phyloP scores from a whole-genome alignment of 139 green algal species.

The Coccomyxa sp. region DNA sequence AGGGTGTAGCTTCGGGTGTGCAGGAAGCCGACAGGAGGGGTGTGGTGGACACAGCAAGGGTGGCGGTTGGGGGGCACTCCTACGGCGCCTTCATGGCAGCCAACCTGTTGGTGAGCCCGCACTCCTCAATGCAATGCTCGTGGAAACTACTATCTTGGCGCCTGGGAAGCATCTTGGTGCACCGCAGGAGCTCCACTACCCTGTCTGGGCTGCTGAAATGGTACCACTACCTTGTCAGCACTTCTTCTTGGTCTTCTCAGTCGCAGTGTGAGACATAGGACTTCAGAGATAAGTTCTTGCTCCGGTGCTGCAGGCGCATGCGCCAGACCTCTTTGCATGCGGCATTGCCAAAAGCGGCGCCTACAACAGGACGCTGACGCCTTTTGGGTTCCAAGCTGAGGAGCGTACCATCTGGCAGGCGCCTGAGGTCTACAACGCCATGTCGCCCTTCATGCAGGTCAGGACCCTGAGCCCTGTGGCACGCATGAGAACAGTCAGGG shows the following conservation, averaged over 20 bases:
- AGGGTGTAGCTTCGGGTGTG: too few species aligned
- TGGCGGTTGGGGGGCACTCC: conserved; percentile 89
- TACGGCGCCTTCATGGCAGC: conserved; percentile 92
- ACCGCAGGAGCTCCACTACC: too few species aligned
- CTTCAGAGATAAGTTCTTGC: too few species aligned
- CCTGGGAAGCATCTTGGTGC: too few species aligned
- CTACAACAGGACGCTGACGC: conserved; percentile 94
- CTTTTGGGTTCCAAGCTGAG: conserved; percentile 97
- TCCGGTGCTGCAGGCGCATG: conserved; percentile 60
- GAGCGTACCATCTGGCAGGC: conserved; percentile 95
- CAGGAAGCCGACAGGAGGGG: conserved; percentile 71
- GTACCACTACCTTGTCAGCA: too few species aligned
- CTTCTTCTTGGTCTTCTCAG: too few species aligned
- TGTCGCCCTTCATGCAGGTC: conserved; percentile 80
- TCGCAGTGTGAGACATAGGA: too few species aligned
- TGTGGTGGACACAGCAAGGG: conserved; percentile 63
- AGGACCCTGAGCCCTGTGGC: too few species aligned
- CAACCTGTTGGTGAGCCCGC: conserved; percentile 67
- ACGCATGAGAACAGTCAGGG: too few species aligned
- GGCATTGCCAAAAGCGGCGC: conserved; percentile 79
- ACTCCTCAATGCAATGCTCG: too few species aligned
- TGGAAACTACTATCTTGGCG: too few species aligned
- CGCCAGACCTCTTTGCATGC: conserved; percentile 85
- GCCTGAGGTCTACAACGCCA: conserved; percentile 85
- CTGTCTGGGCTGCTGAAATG: too few species aligned